Base-by-base conservation (phyloP, 2,329 filamentous ascomycete species). In the Pseudogymnoascus sp. region DNA sequence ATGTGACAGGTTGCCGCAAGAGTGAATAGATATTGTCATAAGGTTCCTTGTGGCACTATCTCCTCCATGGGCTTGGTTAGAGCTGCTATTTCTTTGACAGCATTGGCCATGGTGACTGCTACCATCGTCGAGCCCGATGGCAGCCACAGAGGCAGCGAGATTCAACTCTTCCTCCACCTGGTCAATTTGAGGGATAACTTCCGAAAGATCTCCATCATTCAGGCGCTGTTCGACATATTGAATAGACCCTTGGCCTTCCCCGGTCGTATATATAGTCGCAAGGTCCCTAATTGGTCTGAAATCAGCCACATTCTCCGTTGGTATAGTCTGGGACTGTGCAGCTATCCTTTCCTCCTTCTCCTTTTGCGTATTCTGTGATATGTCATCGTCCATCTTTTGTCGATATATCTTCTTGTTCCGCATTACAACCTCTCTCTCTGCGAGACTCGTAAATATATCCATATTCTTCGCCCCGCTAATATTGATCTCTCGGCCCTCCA, bases 1-100 rank as follows among this genome's bases (percentile, higher is more conserved):
- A 75, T 99, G 95, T 0, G 96, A 89, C n/a, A 99, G 85, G 69
- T 99, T 97, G 29, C 95, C 95, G 73, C 95, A 99, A 0, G 93
- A 97, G 75, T 99, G 95, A 17, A 99, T 90, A 0, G 95, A 97
- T 31, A 97, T 88, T 15, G 93, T 90, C 88, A 97, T 92, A 38
- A 96, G 79, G 9, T 77, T 17, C 74, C 67, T 64, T 9, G 15
- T 33, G 6, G n/a, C 26, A 33, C 9, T 56, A 7, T 15, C 50
- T 75, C 71, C 59, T 73, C 66, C 6, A 64, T 60, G 7, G 67
- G 67, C n/a, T 66, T 60, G 17, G 42, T 35, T 23, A 13, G 19
- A 33, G 31, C 33, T 17, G 37, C 29, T 46, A 26, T 17, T 40
- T 31, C 19, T 10, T 19, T 40, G 44, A 19, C 56, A 53, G 17